Conservation (phyloP, 768 basidiomycete genomes). For the Pleurotus sapidus region DNA sequence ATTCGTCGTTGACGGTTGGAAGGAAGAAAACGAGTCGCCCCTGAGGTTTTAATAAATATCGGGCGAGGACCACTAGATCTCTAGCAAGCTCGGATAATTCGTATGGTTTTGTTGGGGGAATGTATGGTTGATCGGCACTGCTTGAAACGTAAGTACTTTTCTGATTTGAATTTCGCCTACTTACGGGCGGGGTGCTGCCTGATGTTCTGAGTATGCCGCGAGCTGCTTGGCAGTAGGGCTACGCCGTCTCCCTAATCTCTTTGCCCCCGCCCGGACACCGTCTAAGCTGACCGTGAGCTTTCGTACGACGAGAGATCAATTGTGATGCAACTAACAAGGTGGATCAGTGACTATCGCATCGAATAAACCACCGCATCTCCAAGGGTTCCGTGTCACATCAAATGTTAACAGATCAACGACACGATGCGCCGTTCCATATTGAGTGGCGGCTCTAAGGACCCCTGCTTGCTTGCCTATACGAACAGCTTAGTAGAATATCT, state of each 20-base stretch:
- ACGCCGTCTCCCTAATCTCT: conserved; percentile 71
- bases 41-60: conserved; percentile 79
- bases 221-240: conserved; percentile 36
- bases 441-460: conserved; percentile 73
- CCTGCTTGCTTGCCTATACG: conserved; percentile 54
- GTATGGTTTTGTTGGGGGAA: conserved; percentile 91
- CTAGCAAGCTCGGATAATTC: conserved; percentile 80
- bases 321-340: conserved; percentile 60
- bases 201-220: conserved; percentile 34
- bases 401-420: conserved; percentile 89
- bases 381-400: conserved; percentile 88
- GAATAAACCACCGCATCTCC: conserved; percentile 85
- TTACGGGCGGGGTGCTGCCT: conserved; percentile 40
- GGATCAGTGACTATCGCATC: conserved; percentile 96
- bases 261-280: conserved; percentile 88
- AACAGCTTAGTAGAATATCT: background rate
- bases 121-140: conserved; percentile 64
- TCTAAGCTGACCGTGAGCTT: conserved; percentile 42
- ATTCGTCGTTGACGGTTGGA: conserved; percentile 89
- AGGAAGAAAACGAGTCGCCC: conserved; percentile 96
- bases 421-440: conserved; percentile 73
- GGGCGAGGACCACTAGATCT: conserved; percentile 79
- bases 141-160: background rate
- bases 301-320: background rate
- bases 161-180: conserved; percentile 18